Conservation (phyloP, 2,329 filamentous ascomycete species). For the Penicillium psychrosexuale region DNA sequence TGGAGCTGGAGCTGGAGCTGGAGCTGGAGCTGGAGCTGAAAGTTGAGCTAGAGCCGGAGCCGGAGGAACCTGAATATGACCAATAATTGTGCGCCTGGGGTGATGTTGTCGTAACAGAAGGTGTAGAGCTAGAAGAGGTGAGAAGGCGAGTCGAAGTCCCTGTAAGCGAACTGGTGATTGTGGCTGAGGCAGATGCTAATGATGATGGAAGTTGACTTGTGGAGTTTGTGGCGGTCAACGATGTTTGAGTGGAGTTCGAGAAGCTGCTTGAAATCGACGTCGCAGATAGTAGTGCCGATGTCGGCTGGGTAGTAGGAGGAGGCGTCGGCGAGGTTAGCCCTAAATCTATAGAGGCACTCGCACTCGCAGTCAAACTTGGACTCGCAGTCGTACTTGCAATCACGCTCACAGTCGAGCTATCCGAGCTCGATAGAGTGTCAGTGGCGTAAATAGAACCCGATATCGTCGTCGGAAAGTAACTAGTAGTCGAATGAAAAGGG, state of each 20-base stretch:
- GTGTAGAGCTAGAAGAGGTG: background rate
- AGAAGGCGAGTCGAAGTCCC: slow-evolving; percentile 15
- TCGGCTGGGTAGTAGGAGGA: slow-evolving; percentile 4
- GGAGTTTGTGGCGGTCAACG: slow-evolving; percentile 5
- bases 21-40: no score
- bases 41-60: background rate
- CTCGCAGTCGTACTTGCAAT: background rate
- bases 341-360: slow-evolving; percentile 1
- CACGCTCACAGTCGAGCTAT: background rate
- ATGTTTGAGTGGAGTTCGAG: slow-evolving; percentile 1
- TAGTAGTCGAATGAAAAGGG: slow-evolving; percentile 10
- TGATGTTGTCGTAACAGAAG: background rate
- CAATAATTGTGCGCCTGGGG: background rate
- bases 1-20: background rate
- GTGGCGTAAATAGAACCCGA: slow-evolving; percentile 12
- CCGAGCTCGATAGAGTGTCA: slow-evolving; percentile 7
- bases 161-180: slow-evolving; percentile 8
- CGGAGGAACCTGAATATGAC: background rate
- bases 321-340: slow-evolving; percentile 3
- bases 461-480: slow-evolving; percentile 15
- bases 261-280: background rate
- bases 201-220: slow-evolving; percentile 6
- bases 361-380: background rate
- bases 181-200: slow-evolving; percentile 3
- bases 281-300: background rate